Conservation (phyloP, 768 basidiomycete species). For the Agrocybe pediades region DNA sequence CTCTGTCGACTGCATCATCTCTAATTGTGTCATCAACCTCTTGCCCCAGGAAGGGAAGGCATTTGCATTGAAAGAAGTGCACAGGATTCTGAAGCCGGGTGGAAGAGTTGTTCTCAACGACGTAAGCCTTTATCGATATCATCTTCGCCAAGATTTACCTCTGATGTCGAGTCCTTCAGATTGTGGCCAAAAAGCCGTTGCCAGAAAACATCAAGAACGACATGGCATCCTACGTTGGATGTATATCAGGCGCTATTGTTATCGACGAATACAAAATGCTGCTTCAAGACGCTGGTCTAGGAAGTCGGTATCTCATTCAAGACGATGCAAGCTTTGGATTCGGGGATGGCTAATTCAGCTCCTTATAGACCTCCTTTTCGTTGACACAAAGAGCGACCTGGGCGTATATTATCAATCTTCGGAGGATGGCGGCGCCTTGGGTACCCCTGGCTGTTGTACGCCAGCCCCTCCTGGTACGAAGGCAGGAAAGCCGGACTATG, state of each 20-base stretch:
- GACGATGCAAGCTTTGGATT: not conserved
- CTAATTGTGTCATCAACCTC: slow-evolving; percentile 60
- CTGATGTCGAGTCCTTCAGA: slow-evolving; percentile 27
- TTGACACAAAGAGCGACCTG: slow-evolving; percentile 43
- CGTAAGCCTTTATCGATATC: too few species aligned
- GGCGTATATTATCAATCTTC: slow-evolving; percentile 30
- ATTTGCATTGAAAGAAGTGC: slow-evolving; percentile 44
- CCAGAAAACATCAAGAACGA: slow-evolving; percentile 43
- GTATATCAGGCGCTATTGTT: slow-evolving; percentile 47
- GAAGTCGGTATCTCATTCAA: slow-evolving; percentile 25
- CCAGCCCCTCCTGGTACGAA: slow-evolving; percentile 4
- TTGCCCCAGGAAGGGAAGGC: slow-evolving; percentile 43
- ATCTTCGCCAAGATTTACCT: too few species aligned
- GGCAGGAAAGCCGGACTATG: slow-evolving; percentile 23
- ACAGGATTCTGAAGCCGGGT: slow-evolving; percentile 55
- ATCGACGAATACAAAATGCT: slow-evolving; percentile 38
- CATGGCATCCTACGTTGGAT: slow-evolving; percentile 42
- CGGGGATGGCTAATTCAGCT: not conserved
- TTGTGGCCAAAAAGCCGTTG: slow-evolving; percentile 46
- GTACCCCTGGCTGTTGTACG: slow-evolving; percentile 17
- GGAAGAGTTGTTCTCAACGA: slow-evolving; percentile 56
- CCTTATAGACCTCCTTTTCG: slow-evolving; percentile 38
- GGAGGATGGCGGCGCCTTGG: slow-evolving; percentile 2
- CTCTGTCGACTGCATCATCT: slow-evolving; percentile 56
- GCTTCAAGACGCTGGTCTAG: slow-evolving; percentile 41